Evolutionary conservation across 78 protist species (phyloP), one percentile per base, ranked within the genome.

Genomic region (Fonticula alba): DNA sequence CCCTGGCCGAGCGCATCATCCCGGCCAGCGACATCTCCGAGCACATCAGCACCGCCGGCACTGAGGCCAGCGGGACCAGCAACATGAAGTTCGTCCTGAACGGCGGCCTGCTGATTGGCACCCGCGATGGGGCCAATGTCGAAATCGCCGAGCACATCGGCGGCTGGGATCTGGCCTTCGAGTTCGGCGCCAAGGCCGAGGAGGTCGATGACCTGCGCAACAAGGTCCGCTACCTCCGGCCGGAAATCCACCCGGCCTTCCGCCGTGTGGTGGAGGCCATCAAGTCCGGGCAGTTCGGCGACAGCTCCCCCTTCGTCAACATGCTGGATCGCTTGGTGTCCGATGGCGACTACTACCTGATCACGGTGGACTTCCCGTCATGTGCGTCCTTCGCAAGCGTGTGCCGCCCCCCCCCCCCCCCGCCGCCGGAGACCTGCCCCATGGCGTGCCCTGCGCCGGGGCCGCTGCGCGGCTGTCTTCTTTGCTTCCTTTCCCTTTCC

Each of bases 101-200:
- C 82, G 97, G 97, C 27, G 83, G 79, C 33, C 32, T 88, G 46
- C 75, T 89, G 41, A 57, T 87, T n/a, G 94, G 94, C 51, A 92
- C 97, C 31, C 24, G 75, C 36, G 97, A 92, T 53, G 97, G 97
- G 22, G 94, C 94, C 60, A 86, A 82, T 64, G 74, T 92, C n/a
- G 97, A 92, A 69, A 83, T 87, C 63, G 26, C 57, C 68, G 80
- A 83, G 50, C 85, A 74, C 41, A 66, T 82, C 43, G 91, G 91
- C 22, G 55, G 50, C 1, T 83, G 76, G 52, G 77, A 88, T 64
- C 64, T 64, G 47, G 66, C 73, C 60, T 78, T 82, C 67, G 62
- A 81, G 56, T 84, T 88, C 37, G 91, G 94, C 35, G 68, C 78
- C 13, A 35, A n/a, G n/a, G n/a, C n/a, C n/a, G n/a, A n/a, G n/a